Base-by-base conservation (phyloP, 2,329 filamentous ascomycete genomes). In the Penicillium expansum region DNA sequence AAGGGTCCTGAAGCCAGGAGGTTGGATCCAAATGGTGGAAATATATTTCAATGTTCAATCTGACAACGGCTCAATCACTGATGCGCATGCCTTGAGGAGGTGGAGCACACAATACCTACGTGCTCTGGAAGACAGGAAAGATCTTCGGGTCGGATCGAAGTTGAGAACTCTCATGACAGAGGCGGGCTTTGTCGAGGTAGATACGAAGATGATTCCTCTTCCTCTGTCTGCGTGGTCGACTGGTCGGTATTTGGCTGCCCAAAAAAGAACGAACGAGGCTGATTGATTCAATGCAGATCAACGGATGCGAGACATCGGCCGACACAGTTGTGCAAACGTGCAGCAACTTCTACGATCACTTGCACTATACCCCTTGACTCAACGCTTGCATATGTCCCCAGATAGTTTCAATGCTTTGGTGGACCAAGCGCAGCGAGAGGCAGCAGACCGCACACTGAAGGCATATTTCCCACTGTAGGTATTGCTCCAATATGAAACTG, bases 11-110 rank as follows among this genome's bases (percentile, higher is more conserved):
- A 87, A 85, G 49, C 87, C 86, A 6, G 88, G 87, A 2, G 92
- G 92, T 1, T 96, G 91, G 91, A 83, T 89, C 57, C 91, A 96
- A 69, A 87, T 96, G 82, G 84, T 90, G n/a, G 92, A 96, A 69
- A 83, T 92, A 66, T 91, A 95, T 68, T 88, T 87, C 72, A 91
- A 91, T 62, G 86, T 90, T 27, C 92, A 96, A 71, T 96, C 91
- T 0, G 86, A 93, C 64, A 95, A 90, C 66, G 91, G 91, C 5
- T 86, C 84, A n/a, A 76, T 94, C 65, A 86, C 84, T 11, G 81
- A 86, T 49, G 82, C 82, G 51, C 83, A 89, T 69, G 87, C 86
- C 2, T 77, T 92, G 50, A 72, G 78, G 55, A 71, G 82, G 62
- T 91, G 88, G 88, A 91, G 87, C 47, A 80, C 80, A 51, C 77